Base-by-base conservation (phyloP, 1,284 basidiomycete genomes). In the Melampsora americana region DNA sequence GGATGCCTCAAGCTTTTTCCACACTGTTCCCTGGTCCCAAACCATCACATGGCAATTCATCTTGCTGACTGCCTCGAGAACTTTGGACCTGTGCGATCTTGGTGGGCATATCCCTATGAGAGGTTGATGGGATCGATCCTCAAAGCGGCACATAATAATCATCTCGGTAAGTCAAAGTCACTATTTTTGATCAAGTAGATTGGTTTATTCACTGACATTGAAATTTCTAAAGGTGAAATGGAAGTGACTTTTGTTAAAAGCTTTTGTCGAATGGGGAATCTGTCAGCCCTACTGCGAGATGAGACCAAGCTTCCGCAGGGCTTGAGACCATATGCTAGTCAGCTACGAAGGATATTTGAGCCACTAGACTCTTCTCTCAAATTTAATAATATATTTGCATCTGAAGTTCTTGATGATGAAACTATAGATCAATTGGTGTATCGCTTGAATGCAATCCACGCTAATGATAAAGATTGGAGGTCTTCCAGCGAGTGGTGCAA, bases 21-120 rank as follows among this genome's bases (percentile, higher is more conserved):
- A 7, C 32, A 59, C 39, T 35, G 65, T 2, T 7, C 65, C 0
- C 39, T 73, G n/a, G 71, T 50, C 12, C 64, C 64, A 9, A 74
- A 74, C n/a, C 71, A 74, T 66, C 71, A 74, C 28, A 74, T 74
- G 71, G 62, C 71, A 11, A 56, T 73, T 16, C 71, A 73, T 32
- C 50, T 66, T 11, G 71, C 71, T 53, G 64, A 73, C 7, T 73
- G 46, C 28, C n/a, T 73, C 5, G 71, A 73, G 35, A 66, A 60
- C 18, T 66, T 74, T 59, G 64, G 71, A 30, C 71, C 71, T 44
- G 39, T 46, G 30, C 30, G 53, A 35, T 56, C 62, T 26, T 73
- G 50, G 26, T 73, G 71, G 62, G 65, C 64, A 66, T 73, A 66
- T 48, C 64, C 48, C 9, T 66, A 60, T 50, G 71, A 73, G 35